Evolutionary conservation across 805 yeast species (phyloP).

Genomic region (Ogataea parapolymorpha): DNA sequence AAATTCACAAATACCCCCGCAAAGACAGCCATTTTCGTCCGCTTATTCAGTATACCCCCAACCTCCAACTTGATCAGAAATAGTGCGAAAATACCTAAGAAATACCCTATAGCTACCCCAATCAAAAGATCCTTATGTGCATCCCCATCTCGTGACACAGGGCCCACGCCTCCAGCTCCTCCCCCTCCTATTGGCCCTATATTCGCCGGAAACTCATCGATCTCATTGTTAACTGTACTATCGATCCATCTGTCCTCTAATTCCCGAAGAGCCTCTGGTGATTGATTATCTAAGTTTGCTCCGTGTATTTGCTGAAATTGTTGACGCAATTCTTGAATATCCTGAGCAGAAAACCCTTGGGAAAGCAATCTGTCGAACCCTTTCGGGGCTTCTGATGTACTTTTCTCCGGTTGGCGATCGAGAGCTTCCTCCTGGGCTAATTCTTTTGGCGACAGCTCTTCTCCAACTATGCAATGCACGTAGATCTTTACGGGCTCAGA

Average conservation of each 20-base stretch:
- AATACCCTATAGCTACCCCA: slow-evolving; percentile 71
- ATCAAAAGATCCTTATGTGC: slow-evolving; percentile 62
- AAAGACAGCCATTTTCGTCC: slow-evolving; percentile 64
- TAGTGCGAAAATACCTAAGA: slow-evolving; percentile 69
- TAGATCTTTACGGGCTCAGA: slow-evolving; percentile 41
- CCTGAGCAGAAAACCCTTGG: slow-evolving; percentile 81
- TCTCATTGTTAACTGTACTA: slow-evolving; percentile 57
- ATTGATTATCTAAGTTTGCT: slow-evolving; percentile 27
- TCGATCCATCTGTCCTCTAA: slow-evolving; percentile 90
- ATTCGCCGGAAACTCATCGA: slow-evolving; percentile 43
- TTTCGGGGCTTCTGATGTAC: slow-evolving; percentile 64
- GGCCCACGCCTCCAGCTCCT: slow-evolving; percentile 23
- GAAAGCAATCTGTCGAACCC: slow-evolving; percentile 83
- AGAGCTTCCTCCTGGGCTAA: slow-evolving; percentile 55
- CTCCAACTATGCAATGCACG: slow-evolving; percentile 80
- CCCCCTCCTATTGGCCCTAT: slow-evolving; percentile 13
- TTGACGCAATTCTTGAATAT: slow-evolving; percentile 63
- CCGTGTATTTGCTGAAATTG: slow-evolving; percentile 76
- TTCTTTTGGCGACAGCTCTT: slow-evolving; percentile 50
- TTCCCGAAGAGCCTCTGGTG: slow-evolving; percentile 54
- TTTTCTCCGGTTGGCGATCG: slow-evolving; percentile 51
- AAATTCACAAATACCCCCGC: slow-evolving; percentile 71
- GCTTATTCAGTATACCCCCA: slow-evolving; percentile 53
- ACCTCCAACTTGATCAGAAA: slow-evolving; percentile 57
- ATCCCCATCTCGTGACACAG: slow-evolving; percentile 30